These are phyloP conservation scores for Vitellaria paradoxa DNA, from an alignment of 179 eudicot species.

Conservation along the genomic window DNA sequence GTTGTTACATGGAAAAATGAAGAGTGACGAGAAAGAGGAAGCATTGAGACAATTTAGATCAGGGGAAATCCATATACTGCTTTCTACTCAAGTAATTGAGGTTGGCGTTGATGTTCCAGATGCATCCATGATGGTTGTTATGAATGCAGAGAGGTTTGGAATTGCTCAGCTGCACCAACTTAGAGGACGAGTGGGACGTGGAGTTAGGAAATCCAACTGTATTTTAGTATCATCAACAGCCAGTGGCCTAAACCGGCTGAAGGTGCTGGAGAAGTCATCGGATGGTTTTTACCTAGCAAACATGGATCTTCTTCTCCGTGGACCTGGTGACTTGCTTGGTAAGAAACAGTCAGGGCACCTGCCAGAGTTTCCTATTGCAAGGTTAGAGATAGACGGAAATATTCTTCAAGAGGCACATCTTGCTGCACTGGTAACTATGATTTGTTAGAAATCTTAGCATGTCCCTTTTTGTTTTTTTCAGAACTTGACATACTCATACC, in stretches of 20 bases:
- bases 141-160: slow-evolving; percentile 97
- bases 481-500: no score
- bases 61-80: slow-evolving; percentile 76
- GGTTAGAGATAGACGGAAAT: slow-evolving; percentile 86
- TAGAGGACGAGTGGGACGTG: slow-evolving; percentile 94
- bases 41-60: slow-evolving; percentile 65
- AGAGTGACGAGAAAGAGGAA: slow-evolving; percentile 78
- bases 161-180: slow-evolving; percentile 96
- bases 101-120: slow-evolving; percentile 95
- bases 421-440: slow-evolving; percentile 73
- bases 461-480: not conserved
- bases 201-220: slow-evolving; percentile 79
- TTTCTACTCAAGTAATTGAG: slow-evolving; percentile 94
- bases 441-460: not conserved
- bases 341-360: slow-evolving; percentile 97
- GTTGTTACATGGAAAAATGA: slow-evolving; percentile 84
- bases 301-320: slow-evolving; percentile 83
- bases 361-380: slow-evolving; percentile 90
- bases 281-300: slow-evolving; percentile 91
- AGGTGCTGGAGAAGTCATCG: slow-evolving; percentile 68
- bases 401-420: slow-evolving; percentile 89
- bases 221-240: slow-evolving; percentile 52
- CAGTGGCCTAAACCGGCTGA: slow-evolving; percentile 57
- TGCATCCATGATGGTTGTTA: slow-evolving; percentile 98
- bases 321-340: slow-evolving; percentile 98